Conservation (phyloP, 2,329 filamentous ascomycete genomes). For the Fusarium chuoi region DNA sequence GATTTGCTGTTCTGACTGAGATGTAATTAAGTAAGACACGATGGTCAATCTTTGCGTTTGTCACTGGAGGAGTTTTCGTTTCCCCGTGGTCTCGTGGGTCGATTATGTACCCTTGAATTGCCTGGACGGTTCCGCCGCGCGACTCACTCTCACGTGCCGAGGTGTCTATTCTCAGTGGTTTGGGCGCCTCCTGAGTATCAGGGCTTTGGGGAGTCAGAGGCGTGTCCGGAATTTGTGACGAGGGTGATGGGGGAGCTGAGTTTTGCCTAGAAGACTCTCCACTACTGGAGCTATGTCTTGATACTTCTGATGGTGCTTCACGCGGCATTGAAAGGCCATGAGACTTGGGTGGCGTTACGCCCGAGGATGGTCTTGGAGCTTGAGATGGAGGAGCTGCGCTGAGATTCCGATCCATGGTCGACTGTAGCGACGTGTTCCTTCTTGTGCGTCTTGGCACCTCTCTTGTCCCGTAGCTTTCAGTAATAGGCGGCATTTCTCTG, state of each 20-base stretch:
- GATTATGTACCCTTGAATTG: not conserved
- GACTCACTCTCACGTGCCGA: fast-evolving
- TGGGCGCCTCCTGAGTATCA: fast-evolving
- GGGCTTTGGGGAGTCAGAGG: not conserved
- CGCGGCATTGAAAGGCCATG: fast-evolving
- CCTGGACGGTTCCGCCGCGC: fast-evolving
- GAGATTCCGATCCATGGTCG: too few species aligned
- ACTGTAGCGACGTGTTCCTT: not conserved
- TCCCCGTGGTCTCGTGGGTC: fast-evolving
- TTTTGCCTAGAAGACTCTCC: not conserved
- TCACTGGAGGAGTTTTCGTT: too few species aligned
- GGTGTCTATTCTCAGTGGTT: fast-evolving
- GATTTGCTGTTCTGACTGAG: fast-evolving
- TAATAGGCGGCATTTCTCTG: not conserved
- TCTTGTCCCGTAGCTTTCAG: too few species aligned
- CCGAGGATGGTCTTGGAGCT: not conserved
- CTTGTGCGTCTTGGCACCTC: not conserved
- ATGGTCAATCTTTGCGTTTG: too few species aligned
- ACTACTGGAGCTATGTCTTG: not conserved
- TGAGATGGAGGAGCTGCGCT: not conserved
- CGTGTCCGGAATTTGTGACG: fast-evolving
- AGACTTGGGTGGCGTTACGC: fast-evolving
- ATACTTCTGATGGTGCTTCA: fast-evolving
- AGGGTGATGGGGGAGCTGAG: not conserved
- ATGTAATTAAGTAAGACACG: not conserved